A percentile compares a stretch with the other conserved stretches of the same genome.
phyloP scores from a whole-genome alignment of 106 monocot species.

The Amphibolis antarctica region DNA sequence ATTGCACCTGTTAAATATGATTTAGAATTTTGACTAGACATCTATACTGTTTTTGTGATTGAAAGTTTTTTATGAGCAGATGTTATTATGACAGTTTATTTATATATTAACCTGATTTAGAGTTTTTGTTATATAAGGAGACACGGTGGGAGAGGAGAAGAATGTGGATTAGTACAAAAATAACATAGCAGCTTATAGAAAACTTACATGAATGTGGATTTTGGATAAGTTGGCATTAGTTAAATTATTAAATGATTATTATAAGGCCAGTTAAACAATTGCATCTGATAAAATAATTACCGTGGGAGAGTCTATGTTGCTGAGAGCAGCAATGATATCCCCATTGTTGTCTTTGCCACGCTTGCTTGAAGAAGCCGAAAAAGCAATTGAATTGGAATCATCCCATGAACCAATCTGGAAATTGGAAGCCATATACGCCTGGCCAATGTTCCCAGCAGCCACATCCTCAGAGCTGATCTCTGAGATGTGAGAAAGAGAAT shows the following conservation, averaged over 20 bases:
- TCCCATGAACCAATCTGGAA: conserved; percentile 64
- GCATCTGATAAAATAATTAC: not conserved
- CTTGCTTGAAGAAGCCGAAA: conserved; percentile 40
- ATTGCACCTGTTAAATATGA: no score
- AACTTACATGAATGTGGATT: not conserved
- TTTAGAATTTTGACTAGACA: no score
- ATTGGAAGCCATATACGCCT: conserved; percentile 34
- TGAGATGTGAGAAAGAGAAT: conserved; percentile 58
- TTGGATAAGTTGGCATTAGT: no score
- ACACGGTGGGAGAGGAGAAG: no score
- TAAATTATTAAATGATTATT: no score
- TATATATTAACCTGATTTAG: no score
- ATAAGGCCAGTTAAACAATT: not conserved
- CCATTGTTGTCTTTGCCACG: conserved; percentile 31
- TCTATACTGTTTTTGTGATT: no score
- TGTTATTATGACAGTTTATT: no score
- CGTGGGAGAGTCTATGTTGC: conserved; percentile 39
- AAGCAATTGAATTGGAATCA: conserved; percentile 58
- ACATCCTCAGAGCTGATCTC: conserved; percentile 43
- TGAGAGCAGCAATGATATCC: conserved; percentile 31
- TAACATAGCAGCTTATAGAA: not conserved
- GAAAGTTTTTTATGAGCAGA: no score
- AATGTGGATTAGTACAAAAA: no score
- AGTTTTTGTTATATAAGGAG: no score
- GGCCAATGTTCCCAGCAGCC: conserved; percentile 18